Evolutionary conservation across 1,284 basidiomycete genomes (phyloP), one percentile per base, ranked within the genome.

Genomic region (Papiliotrema flavescens): DNA sequence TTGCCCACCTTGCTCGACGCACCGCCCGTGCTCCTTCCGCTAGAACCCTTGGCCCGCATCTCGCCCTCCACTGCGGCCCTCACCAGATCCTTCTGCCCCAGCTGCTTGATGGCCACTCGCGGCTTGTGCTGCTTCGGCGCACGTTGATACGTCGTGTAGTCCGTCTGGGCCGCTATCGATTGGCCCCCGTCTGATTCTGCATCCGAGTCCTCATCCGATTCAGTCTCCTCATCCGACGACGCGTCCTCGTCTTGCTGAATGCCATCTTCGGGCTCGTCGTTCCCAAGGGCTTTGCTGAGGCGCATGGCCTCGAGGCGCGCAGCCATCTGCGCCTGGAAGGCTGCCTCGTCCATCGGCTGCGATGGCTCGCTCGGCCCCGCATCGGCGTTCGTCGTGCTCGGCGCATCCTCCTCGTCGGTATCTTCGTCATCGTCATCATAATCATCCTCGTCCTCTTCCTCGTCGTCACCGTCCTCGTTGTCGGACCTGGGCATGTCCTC

Each of bases 1-100:
- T 88, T 80, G 24, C 90, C 90, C 26, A 82, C 84, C 57, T 83
- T 81, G 58, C 85, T 83, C 70, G 85, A 86, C 1, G 85, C 82
- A 71, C 86, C 82, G 69, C 88, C 51, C 17, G 39, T 26, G 13
- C 34, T 26, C 20, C 47, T 35, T 4, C 47, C n/a, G 13, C n/a
- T 19, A 5, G 32, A 3, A 14, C 40, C 89, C 55, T 81, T 81
- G 65, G 85, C 81, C 61, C 88, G 82, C 53, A 83, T 81, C n/a
- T 82, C 80, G 1, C 82, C 82, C 54, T 79, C 73, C 66, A 90
- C 86, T 36, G 81, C 83, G 1, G 82, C 82, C 51, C 79, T 71
- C 65, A 90, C 86, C 36, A 81, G 83, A 51, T 67, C 66, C n/a
- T 59, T 61, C 22, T 64, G 59, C 15, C 55, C 62, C 7, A 67